These are phyloP conservation scores for Tetrapisispora namnaoensis DNA, from an alignment of 805 yeast genomes.

Conservation along the genomic window DNA sequence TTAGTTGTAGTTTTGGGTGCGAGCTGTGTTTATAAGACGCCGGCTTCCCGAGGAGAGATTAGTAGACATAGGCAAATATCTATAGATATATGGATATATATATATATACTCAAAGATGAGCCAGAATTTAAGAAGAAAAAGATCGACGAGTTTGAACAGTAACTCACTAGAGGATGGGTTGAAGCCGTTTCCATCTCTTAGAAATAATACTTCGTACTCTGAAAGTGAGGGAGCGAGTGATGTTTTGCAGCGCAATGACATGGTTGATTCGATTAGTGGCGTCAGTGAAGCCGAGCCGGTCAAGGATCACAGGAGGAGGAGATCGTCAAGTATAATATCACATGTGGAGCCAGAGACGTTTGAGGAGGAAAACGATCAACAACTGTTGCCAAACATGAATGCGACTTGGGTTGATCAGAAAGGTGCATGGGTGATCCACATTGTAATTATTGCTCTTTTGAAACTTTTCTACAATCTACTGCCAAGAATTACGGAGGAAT, in stretches of 20 bases:
- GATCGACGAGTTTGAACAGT: constrained; percentile 4
- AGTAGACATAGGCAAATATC: background rate
- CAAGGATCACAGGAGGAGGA: constrained; percentile 42
- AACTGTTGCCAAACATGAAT: constrained; percentile 77
- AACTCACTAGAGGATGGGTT: constrained; percentile 4
- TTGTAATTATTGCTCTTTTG: constrained; percentile 67
- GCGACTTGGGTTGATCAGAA: constrained; percentile 94
- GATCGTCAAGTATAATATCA: constrained; percentile 83
- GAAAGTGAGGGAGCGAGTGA: background rate
- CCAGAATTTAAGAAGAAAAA: constrained; percentile 2
- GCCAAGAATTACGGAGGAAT: constrained; percentile 71
- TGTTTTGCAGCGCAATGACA: background rate
- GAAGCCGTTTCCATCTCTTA: constrained; percentile 27
- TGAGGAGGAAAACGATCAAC: constrained; percentile 88
- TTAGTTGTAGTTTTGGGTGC: no score
- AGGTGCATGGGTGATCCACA: constrained; percentile 93
- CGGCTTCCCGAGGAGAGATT: no score
- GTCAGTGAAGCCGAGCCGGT: constrained; percentile 21
- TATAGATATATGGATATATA: background rate
- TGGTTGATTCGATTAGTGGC: background rate
- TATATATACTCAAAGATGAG: background rate
- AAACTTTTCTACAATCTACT: constrained; percentile 70
- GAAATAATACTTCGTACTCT: background rate
- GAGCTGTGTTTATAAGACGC: no score
- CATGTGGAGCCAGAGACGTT: constrained; percentile 89